phyloP scores from a whole-genome alignment of 768 basidiomycete genomes.

The Suillus spraguei region DNA sequence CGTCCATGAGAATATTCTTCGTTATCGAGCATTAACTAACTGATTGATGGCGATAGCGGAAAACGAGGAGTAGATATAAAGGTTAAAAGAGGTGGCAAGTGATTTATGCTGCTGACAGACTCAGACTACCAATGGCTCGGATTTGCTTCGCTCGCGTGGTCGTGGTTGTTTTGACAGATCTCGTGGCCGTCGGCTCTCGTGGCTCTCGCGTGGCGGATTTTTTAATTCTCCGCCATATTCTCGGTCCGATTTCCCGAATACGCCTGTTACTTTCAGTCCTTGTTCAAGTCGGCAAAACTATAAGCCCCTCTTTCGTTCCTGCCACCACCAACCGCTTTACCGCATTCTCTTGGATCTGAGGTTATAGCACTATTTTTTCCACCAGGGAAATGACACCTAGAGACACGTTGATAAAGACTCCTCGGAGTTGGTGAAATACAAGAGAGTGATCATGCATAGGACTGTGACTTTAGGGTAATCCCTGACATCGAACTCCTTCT shows the following conservation, averaged over 20 bases:
- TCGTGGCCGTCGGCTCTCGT: conserved; percentile 31
- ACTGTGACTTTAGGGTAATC: background rate
- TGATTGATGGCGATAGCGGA: background rate
- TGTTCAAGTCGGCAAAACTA: conserved; percentile 5
- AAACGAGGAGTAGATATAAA: background rate
- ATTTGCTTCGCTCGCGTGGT: conserved; percentile 38
- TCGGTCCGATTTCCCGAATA: conserved; percentile 13
- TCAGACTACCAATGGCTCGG: conserved; percentile 21
- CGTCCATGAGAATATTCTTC: conserved; percentile 37
- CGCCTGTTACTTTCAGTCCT: background rate
- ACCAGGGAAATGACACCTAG: background rate
- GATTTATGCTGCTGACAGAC: conserved; percentile 15
- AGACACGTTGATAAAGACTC: conserved; percentile 1
- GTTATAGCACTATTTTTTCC: background rate
- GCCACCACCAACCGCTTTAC: background rate
- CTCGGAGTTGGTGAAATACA: conserved; percentile 3
- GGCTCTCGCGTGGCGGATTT: conserved; percentile 35
- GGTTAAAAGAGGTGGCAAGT: conserved; percentile 13
- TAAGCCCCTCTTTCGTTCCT: conserved; percentile 6
- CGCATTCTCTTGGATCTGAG: background rate
- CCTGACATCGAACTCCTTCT: conserved; percentile 1
- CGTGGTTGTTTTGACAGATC: conserved; percentile 30
- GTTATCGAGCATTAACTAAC: conserved; percentile 28
- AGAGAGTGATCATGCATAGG: background rate
- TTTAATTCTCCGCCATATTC: conserved; percentile 21